Evolutionary conservation across 2,329 filamentous ascomycete genomes (phyloP).

Genomic region (Sclerotinia sclerotiorum): DNA sequence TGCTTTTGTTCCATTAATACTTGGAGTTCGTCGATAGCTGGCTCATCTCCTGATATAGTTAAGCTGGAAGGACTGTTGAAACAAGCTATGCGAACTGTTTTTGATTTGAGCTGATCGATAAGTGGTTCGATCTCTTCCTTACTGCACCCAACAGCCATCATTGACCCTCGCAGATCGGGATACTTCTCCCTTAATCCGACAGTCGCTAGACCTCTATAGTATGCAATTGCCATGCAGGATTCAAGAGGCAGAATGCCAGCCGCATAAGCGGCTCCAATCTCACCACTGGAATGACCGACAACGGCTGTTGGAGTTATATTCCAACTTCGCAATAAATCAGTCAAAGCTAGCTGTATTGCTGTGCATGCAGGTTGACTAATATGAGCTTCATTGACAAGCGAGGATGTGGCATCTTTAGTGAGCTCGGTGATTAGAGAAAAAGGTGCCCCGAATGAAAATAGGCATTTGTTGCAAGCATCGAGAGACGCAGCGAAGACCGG

Average conservation of each 20-base stretch:
- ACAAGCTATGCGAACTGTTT: slow-evolving; percentile 36
- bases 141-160: slow-evolving; percentile 49
- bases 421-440: slow-evolving; percentile 39
- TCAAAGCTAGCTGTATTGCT: slow-evolving; percentile 49
- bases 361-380: slow-evolving; percentile 48
- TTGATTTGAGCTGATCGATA: slow-evolving; percentile 16
- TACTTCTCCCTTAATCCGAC: slow-evolving; percentile 39
- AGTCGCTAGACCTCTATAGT: slow-evolving; percentile 35
- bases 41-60: slow-evolving; percentile 33
- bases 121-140: slow-evolving; percentile 30
- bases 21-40: slow-evolving; percentile 28
- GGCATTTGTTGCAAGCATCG: slow-evolving; percentile 38
- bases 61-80: slow-evolving; percentile 34
- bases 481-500: slow-evolving; percentile 41
- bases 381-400: slow-evolving; percentile 41
- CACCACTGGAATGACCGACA: slow-evolving; percentile 39
- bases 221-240: slow-evolving; percentile 36
- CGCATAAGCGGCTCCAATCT: slow-evolving; percentile 39
- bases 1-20: slow-evolving; percentile 29
- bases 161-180: slow-evolving; percentile 44
- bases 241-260: slow-evolving; percentile 31
- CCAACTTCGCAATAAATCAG: slow-evolving; percentile 43
- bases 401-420: slow-evolving; percentile 38
- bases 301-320: slow-evolving; percentile 40
- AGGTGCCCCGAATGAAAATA: slow-evolving; percentile 37